These are phyloP conservation scores for Turritis glabra DNA, from an alignment of 345 rosid genomes.

Conservation along the genomic window DNA sequence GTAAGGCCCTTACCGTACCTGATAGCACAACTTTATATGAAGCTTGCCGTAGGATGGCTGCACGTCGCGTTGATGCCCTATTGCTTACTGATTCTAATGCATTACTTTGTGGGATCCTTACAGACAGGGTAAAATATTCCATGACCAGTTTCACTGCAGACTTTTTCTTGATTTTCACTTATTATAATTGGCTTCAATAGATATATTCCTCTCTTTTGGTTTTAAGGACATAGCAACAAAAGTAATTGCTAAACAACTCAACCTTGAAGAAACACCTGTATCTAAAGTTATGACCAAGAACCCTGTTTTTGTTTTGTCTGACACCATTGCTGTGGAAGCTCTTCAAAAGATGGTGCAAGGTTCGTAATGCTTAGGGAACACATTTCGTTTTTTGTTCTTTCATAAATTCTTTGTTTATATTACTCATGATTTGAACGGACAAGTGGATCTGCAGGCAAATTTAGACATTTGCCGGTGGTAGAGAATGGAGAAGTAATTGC, in stretches of 20 bases:
- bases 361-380: conserved; percentile 38
- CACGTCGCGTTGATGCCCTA: conserved; percentile 93
- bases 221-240: conserved; percentile 81
- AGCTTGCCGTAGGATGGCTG: conserved; percentile 94
- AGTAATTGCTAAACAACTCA: conserved; percentile 76
- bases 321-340: conserved; percentile 94
- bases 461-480: conserved; percentile 98
- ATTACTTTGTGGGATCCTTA: conserved; percentile 94
- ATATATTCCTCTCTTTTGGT: not conserved
- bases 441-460: conserved; percentile 65
- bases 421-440: conserved; percentile 10
- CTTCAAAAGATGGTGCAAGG: conserved; percentile 99
- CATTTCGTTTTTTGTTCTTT: conserved; percentile 10
- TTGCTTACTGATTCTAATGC: conserved; percentile 90
- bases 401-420: not conserved
- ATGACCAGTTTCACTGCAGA: not conserved
- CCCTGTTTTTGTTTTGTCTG: conserved; percentile 93
- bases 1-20: conserved; percentile 88
- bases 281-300: conserved; percentile 95
- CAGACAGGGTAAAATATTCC: conserved; percentile 66
- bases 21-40: conserved; percentile 71
- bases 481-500: conserved; percentile 99
- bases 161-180: not conserved
- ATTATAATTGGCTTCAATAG: not conserved
- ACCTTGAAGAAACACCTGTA: conserved; percentile 79